These are phyloP conservation scores for Ampelocalamus luodianensis DNA, from an alignment of 176 grass and related monocot genomes.

Conservation along the genomic window DNA sequence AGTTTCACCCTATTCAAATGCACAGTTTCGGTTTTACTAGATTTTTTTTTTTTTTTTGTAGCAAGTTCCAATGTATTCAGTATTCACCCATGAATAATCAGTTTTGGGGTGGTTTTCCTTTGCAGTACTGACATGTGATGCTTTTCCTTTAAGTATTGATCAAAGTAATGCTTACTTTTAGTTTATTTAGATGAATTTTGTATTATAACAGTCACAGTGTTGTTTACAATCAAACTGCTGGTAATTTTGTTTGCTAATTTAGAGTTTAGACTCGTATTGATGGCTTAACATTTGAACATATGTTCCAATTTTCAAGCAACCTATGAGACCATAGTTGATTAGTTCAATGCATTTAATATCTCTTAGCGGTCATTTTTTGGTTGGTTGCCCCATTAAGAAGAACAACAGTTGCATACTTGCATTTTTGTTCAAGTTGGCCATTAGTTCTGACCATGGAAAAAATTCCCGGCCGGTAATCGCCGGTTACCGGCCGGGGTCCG, in stretches of 20 bases:
- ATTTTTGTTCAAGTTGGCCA: not conserved
- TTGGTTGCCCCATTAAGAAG: not conserved
- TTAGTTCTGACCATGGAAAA: not conserved
- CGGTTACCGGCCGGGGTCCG: no score
- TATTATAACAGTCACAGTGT: not conserved
- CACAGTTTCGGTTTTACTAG: not conserved
- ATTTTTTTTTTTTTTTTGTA: not conserved
- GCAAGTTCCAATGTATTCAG: not conserved
- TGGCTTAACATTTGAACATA: not conserved
- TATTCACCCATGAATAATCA: not conserved
- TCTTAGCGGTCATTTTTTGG: not conserved
- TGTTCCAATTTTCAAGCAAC: not conserved
- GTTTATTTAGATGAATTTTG: not conserved
- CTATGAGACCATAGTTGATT: not conserved
- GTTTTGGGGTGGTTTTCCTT: slow-evolving; percentile 5
- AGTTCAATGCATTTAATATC: not conserved
- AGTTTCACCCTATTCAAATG: not conserved
- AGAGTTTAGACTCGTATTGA: not conserved
- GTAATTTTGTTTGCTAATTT: not conserved
- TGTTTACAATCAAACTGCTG: not conserved
- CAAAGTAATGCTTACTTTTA: not conserved
- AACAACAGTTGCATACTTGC: not conserved
- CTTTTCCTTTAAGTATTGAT: not conserved
- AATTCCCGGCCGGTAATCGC: no score
- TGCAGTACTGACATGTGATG: not conserved